These are phyloP conservation scores for Calonectria pseudoreteaudii DNA, from an alignment of 2,329 filamentous ascomycete genomes.

Conservation along the genomic window DNA sequence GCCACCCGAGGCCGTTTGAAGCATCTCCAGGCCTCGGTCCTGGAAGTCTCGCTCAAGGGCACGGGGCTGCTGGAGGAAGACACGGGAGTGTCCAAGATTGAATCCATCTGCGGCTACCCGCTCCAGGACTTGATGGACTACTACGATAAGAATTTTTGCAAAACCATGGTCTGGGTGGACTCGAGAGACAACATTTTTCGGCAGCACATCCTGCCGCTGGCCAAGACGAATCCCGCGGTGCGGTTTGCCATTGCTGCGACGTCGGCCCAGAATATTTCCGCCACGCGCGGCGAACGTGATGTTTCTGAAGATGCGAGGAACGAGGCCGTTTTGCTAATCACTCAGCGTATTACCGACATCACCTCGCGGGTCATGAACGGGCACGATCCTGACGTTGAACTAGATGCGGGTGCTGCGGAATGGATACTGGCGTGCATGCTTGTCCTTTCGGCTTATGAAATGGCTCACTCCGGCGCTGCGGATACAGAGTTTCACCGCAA, in stretches of 20 bases:
- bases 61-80: neutral
- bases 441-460: neutral
- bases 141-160: neutral
- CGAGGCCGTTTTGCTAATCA: neutral
- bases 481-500: slow-evolving; percentile 4
- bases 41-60: neutral
- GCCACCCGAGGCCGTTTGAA: neutral
- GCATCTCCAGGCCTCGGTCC: neutral
- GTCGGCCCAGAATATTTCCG: neutral
- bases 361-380: neutral
- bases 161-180: neutral
- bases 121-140: neutral
- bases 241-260: neutral
- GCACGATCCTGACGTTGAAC: neutral
- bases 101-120: neutral
- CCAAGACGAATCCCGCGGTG: neutral
- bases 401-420: neutral
- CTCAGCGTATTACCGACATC: neutral
- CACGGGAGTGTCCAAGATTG: neutral
- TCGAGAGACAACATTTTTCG: neutral
- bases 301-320: neutral
- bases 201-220: neutral
- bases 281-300: neutral
- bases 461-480: neutral
- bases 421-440: slow-evolving; percentile 3